phyloP scores from a whole-genome alignment of 768 basidiomycete genomes.

The Pleurotus djamor region DNA sequence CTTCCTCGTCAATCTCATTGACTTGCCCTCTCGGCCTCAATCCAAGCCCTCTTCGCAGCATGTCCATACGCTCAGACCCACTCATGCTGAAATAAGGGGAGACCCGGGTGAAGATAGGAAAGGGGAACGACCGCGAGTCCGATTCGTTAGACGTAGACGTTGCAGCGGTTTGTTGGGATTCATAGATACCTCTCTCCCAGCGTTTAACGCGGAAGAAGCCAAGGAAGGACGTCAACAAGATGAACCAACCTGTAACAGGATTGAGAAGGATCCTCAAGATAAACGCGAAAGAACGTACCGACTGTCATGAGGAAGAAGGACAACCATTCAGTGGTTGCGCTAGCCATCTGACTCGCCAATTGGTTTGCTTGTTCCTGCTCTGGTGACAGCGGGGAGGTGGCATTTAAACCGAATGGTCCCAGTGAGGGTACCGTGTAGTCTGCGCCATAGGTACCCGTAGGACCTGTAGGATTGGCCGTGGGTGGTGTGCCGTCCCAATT shows the following conservation, averaged over 20 bases:
- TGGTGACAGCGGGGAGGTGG: slow-evolving; percentile 18
- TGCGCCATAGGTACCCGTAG: slow-evolving; percentile 40
- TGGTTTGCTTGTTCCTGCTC: slow-evolving; percentile 29
- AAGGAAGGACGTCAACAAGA: slow-evolving; percentile 86
- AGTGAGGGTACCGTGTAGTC: slow-evolving; percentile 29
- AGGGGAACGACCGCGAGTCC: slow-evolving; percentile 11
- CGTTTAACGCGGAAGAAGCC: slow-evolving; percentile 89
- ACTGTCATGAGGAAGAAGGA: slow-evolving; percentile 94
- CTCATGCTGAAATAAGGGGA: slow-evolving; percentile 33
- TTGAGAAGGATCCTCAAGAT: neutral
- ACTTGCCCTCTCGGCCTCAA: slow-evolving; percentile 16
- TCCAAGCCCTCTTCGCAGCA: slow-evolving; percentile 46
- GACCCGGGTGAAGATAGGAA: slow-evolving; percentile 30
- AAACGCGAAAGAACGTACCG: slow-evolving; percentile 36
- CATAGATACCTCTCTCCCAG: slow-evolving; percentile 78
- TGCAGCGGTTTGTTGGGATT: slow-evolving; percentile 43
- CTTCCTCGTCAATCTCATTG: slow-evolving; percentile 18
- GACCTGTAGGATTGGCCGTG: slow-evolving; percentile 28
- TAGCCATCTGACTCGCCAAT: slow-evolving; percentile 35
- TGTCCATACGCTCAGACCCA: slow-evolving; percentile 33
- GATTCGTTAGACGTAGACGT: slow-evolving; percentile 15
- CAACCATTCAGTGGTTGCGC: slow-evolving; percentile 89
- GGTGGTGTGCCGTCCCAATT: slow-evolving; percentile 23
- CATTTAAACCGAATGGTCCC: slow-evolving; percentile 1
- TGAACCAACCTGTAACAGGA: slow-evolving; percentile 28